Conservation (phyloP, 2,329 filamentous ascomycete genomes). For the Fusarium liriodendri region DNA sequence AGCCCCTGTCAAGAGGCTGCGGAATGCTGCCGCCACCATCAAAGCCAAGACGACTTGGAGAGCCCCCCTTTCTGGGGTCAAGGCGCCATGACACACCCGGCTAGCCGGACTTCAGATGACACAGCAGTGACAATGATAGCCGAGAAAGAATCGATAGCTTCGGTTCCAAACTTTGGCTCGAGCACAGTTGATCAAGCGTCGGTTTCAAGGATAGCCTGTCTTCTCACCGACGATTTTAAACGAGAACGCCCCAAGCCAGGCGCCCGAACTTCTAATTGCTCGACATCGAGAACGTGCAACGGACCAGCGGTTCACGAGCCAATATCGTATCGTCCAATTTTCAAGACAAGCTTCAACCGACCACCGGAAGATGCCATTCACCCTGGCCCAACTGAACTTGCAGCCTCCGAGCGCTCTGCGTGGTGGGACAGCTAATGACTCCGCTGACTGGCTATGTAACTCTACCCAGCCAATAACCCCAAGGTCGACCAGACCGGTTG, state of each 20-base stretch:
- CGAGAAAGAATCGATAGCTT: slow-evolving; percentile 37
- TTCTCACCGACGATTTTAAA: slow-evolving; percentile 16
- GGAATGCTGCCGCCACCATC: slow-evolving; percentile 44
- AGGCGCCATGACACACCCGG: slow-evolving; percentile 32
- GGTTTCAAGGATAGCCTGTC: slow-evolving; percentile 6
- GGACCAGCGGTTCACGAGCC: not conserved
- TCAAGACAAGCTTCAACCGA: slow-evolving; percentile 11
- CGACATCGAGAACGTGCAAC: not conserved
- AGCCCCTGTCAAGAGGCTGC: slow-evolving; percentile 41
- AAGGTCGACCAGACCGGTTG: not conserved
- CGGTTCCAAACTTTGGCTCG: slow-evolving; percentile 25
- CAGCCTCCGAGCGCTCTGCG: slow-evolving; percentile 1
- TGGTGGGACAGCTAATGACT: slow-evolving; percentile 35
- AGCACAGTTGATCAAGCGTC: slow-evolving; percentile 2
- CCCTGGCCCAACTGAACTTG: not conserved
- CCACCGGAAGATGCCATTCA: slow-evolving; percentile 20
- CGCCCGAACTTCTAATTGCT: not conserved
- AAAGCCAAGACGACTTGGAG: slow-evolving; percentile 38
- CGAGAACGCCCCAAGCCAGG: slow-evolving; percentile 1
- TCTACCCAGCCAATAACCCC: slow-evolving; percentile 13
- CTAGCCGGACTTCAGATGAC: slow-evolving; percentile 23
- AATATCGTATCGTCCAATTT: not conserved
- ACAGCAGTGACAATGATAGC: slow-evolving; percentile 19
- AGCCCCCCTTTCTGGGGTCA: slow-evolving; percentile 42
- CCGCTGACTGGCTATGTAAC: slow-evolving; percentile 27